Evolutionary conservation across 2,329 filamentous ascomycete species (phyloP).

Genomic region (Xylariaceae sp.): DNA sequence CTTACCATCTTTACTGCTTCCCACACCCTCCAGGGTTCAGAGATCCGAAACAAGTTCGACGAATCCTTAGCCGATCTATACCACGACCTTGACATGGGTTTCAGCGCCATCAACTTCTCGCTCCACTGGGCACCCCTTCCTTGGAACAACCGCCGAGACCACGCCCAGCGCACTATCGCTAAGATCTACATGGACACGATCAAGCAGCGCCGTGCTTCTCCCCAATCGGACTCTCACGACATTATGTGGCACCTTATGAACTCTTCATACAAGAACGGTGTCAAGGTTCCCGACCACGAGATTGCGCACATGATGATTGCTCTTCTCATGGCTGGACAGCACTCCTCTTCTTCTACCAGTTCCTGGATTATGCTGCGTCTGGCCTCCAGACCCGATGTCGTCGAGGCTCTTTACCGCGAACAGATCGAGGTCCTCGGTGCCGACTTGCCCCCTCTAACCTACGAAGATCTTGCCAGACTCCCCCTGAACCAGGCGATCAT

Average conservation of each 20-base stretch:
- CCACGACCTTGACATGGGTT: slow-evolving; percentile 86
- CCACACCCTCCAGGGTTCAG: slow-evolving; percentile 76
- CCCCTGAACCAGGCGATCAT: slow-evolving; percentile 78
- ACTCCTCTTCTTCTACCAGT: slow-evolving; percentile 78
- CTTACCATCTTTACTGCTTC: slow-evolving; percentile 89
- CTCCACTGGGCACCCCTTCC: slow-evolving; percentile 82
- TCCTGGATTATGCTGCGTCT: slow-evolving; percentile 82
- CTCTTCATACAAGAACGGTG: slow-evolving; percentile 78
- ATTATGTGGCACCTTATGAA: slow-evolving; percentile 92
- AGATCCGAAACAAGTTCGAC: slow-evolving; percentile 76
- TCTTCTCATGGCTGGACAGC: slow-evolving; percentile 85
- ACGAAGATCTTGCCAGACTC: slow-evolving; percentile 72
- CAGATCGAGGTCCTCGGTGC: slow-evolving; percentile 68
- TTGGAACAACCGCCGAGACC: slow-evolving; percentile 78
- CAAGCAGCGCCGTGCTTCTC: slow-evolving; percentile 56
- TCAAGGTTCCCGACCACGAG: slow-evolving; percentile 72
- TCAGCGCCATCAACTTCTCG: slow-evolving; percentile 85
- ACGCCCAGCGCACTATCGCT: slow-evolving; percentile 73
- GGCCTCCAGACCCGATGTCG: slow-evolving; percentile 68
- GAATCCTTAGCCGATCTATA: slow-evolving; percentile 75
- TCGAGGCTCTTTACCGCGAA: slow-evolving; percentile 78
- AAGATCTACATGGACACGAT: slow-evolving; percentile 81
- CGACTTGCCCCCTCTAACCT: slow-evolving; percentile 68
- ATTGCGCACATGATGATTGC: slow-evolving; percentile 93
- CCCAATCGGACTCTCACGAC: slow-evolving; percentile 55